Evolutionary conservation across 2,329 filamentous ascomycete genomes (phyloP), one percentile per base, ranked within the genome.

Genomic region (Ramichloridium luteum): DNA sequence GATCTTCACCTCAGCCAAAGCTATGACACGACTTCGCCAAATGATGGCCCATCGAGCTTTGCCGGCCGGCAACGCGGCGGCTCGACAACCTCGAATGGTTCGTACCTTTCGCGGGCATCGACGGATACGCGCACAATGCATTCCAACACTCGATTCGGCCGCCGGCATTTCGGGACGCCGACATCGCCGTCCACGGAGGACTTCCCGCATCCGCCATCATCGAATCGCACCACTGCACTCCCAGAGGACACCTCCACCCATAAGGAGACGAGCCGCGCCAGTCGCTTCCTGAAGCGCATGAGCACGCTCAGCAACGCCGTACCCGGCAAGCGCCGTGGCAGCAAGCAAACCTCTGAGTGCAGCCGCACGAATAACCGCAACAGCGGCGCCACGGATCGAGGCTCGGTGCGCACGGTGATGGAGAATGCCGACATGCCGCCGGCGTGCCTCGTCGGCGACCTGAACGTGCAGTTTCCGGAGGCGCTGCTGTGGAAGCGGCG

Each of bases 391-490:
- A 14, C 23, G 5, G 27, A 35, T 27, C 13, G 34, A 20, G 32
- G 27, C 12, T 43, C 56, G 10, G 45, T 32, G 13, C 34, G 31
- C 13, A 26, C 30, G 9, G n/a, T n/a, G n/a, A n/a, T n/a, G n/a
- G 28, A 40, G 23, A 38, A 54, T 15, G 29, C 38, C 6, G 61
- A 64, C 39, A 60, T 56, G 30, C 61, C 59, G 20, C 62, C 75
- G 31, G 67, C 77, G 15, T 67, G 82, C 3, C 76, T 79, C 39
- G 70, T 93, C 56, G 84, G 86, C 29, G 83, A 94, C 49, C 78
- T 98, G 41, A 96, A 98, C 48, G 82, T 96, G 8, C 90, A 98
- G 54, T 94, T 98, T 54, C 90, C 90, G 0, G 88, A 96, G 53
- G 93, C 84, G 33, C 67, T 98, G 28, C 68, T 98, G 9, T 98